Percentiles rank a stretch among this genome's conserved stretches.
Conservation (phyloP, 371 early-diverging fungal genomes). For the Mortierella sp. region DNA sequence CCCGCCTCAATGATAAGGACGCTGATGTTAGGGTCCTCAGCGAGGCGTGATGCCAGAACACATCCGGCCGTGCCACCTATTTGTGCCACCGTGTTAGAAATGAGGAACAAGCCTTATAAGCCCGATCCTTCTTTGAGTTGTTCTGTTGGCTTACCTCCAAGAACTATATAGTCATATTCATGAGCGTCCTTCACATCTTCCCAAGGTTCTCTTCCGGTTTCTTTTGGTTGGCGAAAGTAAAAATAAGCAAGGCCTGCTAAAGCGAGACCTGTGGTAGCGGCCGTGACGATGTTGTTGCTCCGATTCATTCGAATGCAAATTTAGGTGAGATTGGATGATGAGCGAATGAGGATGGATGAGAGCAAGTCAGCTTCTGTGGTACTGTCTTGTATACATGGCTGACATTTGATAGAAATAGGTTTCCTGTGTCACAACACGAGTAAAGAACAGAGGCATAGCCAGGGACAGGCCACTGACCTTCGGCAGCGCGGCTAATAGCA, state of each 20-base stretch:
- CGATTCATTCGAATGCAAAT: neutral
- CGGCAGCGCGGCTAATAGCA: too few relatives aligned
- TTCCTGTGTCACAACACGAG: neutral
- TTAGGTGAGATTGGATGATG: neutral
- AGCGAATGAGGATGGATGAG: neutral
- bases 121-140: neutral
- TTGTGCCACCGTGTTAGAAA: neutral
- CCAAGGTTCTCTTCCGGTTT: slow-evolving; percentile 18
- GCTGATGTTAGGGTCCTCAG: slow-evolving; percentile 25
- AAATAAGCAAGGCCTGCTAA: slow-evolving; percentile 8
- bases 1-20: slow-evolving; percentile 39
- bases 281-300: neutral
- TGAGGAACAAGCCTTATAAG: neutral
- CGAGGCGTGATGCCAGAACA: slow-evolving; percentile 27
- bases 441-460: too few relatives aligned
- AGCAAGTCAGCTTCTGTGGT: neutral
- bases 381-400: too few relatives aligned
- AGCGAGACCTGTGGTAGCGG: slow-evolving; percentile 5
- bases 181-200: slow-evolving; percentile 2
- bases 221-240: neutral
- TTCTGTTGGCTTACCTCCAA: slow-evolving; percentile 13
- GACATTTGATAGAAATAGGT: neutral
- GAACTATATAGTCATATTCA: slow-evolving; percentile 20
- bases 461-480: too few relatives aligned
- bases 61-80: slow-evolving; percentile 45